Conservation (phyloP, 176 grass and related monocot genomes). For the Phragmites australis region DNA sequence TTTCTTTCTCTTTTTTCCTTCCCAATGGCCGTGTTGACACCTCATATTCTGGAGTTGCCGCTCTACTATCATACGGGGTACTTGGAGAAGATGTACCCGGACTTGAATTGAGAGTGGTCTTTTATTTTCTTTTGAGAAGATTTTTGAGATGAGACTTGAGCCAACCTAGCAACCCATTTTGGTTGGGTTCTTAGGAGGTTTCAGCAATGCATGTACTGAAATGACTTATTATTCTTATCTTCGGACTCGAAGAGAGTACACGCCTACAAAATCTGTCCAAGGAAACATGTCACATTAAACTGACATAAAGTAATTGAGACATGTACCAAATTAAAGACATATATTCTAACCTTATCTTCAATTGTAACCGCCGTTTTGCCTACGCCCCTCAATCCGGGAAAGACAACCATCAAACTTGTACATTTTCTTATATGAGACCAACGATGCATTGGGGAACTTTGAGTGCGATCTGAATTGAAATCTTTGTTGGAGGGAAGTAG, state of each 20-base stretch:
- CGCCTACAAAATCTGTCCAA: constrained; percentile 12
- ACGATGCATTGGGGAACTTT: constrained; percentile 10
- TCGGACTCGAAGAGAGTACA: neutral
- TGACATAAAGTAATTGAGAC: neutral
- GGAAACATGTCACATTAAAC: neutral
- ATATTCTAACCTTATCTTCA: neutral
- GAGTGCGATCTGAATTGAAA: neutral
- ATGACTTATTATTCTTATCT: constrained; percentile 5
- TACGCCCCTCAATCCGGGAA: neutral
- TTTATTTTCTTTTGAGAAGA: neutral
- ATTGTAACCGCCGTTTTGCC: neutral
- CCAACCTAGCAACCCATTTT: constrained; percentile 23
- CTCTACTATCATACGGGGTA: neutral
- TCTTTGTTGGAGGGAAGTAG: neutral
- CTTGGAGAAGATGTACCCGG: neutral
- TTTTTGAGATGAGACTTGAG: neutral
- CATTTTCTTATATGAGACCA: constrained; percentile 20
- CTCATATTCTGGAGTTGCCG: neutral
- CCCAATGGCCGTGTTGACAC: neutral
- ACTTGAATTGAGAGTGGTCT: neutral
- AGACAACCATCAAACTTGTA: constrained; percentile 14
- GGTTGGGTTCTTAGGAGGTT: constrained; percentile 1
- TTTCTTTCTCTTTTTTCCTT: neutral
- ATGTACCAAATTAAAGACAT: neutral
- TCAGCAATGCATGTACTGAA: constrained; percentile 22